A percentile compares a stretch with the other conserved stretches of the same genome.
These are phyloP conservation scores for Tricholoma saponaceum DNA, from an alignment of 768 basidiomycete genomes.

Conservation along the genomic window DNA sequence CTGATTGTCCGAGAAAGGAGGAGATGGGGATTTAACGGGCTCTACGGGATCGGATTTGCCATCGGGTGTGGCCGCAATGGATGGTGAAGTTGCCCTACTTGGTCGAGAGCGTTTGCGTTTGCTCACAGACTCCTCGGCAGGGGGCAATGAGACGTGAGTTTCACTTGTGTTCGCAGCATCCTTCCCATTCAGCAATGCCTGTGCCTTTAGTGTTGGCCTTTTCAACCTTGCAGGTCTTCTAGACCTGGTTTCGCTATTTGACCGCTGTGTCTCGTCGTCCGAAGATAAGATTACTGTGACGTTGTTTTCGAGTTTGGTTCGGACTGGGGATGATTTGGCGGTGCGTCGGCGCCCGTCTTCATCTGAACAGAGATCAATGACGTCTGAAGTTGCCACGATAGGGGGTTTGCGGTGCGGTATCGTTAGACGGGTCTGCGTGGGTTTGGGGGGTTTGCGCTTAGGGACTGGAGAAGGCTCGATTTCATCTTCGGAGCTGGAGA, in stretches of 20 bases:
- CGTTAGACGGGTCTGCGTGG: not conserved
- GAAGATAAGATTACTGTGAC: not conserved
- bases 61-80: not conserved
- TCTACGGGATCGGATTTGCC: not conserved
- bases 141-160: not conserved
- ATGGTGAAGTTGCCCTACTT: not conserved
- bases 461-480: not conserved
- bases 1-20: no score
- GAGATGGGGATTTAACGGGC: not conserved
- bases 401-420: not conserved
- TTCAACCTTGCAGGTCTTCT: not conserved
- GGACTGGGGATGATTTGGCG: not conserved
- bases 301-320: not conserved
- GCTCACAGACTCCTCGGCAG: not conserved
- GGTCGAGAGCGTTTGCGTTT: not conserved
- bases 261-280: not conserved
- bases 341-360: not conserved
- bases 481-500: conserved; percentile 8
- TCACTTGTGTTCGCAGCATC: not conserved
- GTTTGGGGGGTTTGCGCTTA: not conserved
- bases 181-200: not conserved
- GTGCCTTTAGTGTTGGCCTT: not conserved
- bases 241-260: not conserved
- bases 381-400: not conserved
- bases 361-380: conserved; percentile 11